Base-by-base conservation (phyloP, 345 rosid genomes). In the Gossypium mustelinum region DNA sequence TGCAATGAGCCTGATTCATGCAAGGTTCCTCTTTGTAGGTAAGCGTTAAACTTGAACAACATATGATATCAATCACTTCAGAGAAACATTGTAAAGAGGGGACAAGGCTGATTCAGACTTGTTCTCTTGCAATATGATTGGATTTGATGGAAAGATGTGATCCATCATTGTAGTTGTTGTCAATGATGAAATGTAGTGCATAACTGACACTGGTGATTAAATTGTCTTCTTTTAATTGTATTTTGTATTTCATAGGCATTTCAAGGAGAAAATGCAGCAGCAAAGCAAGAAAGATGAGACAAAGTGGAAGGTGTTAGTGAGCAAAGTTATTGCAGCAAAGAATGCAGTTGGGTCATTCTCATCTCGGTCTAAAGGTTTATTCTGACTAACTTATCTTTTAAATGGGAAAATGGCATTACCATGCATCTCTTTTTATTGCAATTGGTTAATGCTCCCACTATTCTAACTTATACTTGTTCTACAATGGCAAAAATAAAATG, bases 11-110 rank as follows among this genome's bases (percentile, higher is more conserved):
- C 91, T 22, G 92, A 90, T 77, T 79, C 80, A 66, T 94, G 97
- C 94, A 85, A 81, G 78, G 90, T 94, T 77, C 97, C 97, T 56
- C 97, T 94, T 68, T 92, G 98, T 63, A 63, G 91, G 98, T 92
- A 82, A 81, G 85, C 73, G 9, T 70, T 41, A 65, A 75, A 27
- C 25, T 52, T 3, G 29, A 11, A 24, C 7, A 75, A 20, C 20
- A 14, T 22, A 45, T 59, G 52, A 9, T 44, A 60, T 18, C 34
- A n/a, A n/a, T 29, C 25, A 20, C n/a, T 47, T 17, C 34, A 4
- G 43, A 22, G 20, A 22, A 20, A 72, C 14, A 54, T 8, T 34
- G 13, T 68, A 48, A 47, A 47, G 29, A 24, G 22, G 27, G 3
- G 3, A 12, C 13, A 24, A 7, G 72, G 56, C 59, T 55, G 27